Evolutionary conservation across 257 asterid species (phyloP).

Genomic region (Nyctanthes arbortristis): DNA sequence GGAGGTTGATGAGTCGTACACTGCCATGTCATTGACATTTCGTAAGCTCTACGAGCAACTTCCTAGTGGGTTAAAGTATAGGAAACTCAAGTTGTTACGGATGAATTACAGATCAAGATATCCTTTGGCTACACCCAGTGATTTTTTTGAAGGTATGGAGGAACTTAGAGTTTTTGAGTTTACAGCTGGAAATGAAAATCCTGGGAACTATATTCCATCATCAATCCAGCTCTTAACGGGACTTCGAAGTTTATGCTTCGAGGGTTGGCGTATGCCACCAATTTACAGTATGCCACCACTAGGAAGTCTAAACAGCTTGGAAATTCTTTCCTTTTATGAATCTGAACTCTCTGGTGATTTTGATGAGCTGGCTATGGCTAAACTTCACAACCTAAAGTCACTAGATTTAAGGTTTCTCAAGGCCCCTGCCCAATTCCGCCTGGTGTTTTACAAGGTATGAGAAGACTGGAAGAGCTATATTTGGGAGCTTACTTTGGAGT

Average conservation of each 20-base stretch:
- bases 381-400: constrained; percentile 9
- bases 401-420: background rate
- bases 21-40: constrained; percentile 3
- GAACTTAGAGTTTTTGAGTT: constrained; percentile 13
- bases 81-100: background rate
- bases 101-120: background rate
- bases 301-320: background rate
- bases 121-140: background rate
- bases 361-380: background rate
- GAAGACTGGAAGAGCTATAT: constrained; percentile 23
- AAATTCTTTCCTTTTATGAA: constrained; percentile 15
- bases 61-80: constrained; percentile 8
- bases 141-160: constrained; percentile 3
- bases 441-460: background rate
- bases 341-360: constrained; percentile 7
- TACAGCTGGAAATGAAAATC: background rate
- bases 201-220: constrained; percentile 14
- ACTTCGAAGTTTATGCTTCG: constrained; percentile 7
- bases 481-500: too few species aligned
- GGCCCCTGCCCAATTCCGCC: background rate
- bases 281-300: constrained; percentile 3
- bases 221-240: constrained; percentile 9
- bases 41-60: background rate
- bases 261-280: too few species aligned
- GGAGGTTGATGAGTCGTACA: background rate